Evolutionary conservation across 495 filamentous ascomycete species (phyloP), one percentile per base, ranked within the genome.

Genomic region (Talaromyces trachyspermus): DNA sequence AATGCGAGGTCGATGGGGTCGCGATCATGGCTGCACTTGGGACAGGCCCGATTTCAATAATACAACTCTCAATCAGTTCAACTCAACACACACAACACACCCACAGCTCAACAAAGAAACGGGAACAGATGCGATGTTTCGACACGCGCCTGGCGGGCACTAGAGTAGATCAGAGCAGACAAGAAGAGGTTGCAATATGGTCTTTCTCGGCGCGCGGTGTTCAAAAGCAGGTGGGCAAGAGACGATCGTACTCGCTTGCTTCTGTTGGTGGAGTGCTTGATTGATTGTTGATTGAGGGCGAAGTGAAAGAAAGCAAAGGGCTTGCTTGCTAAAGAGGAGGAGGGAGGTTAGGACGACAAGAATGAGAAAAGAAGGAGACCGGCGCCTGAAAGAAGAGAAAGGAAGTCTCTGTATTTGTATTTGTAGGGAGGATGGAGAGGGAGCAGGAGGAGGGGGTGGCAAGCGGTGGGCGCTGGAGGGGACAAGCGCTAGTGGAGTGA

Each of bases 391-490:
- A 42, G 39, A 26, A 26, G 39, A 42, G 39, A 42, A 42, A 42
- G 23, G 19, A 23, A 26, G 17, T 8, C 22, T 8, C n/a, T n/a
- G n/a, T n/a, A 23, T 42, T 23, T 42, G 39, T 42, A 42, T 42
- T 42, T 42, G 39, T 42, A 42, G 8, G 27, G 39, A 53, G 10
- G 5, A 58, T 41, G 22, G 54, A 15, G 22, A 32, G 44, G 33
- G 37, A 40, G 38, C 51, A 38, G 43, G 56, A 56, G 41, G 52
- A 50, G 45, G 55, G 12, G 4, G 11, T 37, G 12, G 54, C 56
- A 4, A 59, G n/a, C n/a, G n/a, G n/a, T n/a, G n/a, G n/a, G n/a
- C n/a, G n/a, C n/a, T n/a, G n/a, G n/a, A n/a, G n/a, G n/a, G n/a
- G n/a, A n/a, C n/a, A n/a, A n/a, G n/a, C n/a, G n/a, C n/a, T n/a